These are phyloP conservation scores for Trypanosoma lewisi DNA, from an alignment of 208 protist genomes.

Conservation along the genomic window DNA sequence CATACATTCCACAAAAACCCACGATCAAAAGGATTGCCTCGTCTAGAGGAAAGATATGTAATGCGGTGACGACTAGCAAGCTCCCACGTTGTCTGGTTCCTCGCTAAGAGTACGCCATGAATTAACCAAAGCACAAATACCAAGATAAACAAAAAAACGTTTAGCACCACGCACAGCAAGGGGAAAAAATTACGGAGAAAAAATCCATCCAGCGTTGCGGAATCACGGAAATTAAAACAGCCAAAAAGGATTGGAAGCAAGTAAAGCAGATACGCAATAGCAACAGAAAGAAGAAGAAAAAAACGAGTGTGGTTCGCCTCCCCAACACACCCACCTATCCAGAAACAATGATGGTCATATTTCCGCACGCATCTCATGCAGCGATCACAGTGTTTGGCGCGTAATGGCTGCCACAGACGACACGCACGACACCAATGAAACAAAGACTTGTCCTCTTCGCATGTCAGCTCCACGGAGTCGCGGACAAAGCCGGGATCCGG, in stretches of 20 bases:
- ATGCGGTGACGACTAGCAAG: slow-evolving; percentile 22
- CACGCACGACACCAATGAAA: slow-evolving; percentile 24
- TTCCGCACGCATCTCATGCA: slow-evolving; percentile 77
- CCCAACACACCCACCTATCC: slow-evolving; percentile 86
- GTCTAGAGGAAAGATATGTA: slow-evolving; percentile 22
- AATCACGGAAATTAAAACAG: slow-evolving; percentile 17
- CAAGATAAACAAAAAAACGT: slow-evolving; percentile 10
- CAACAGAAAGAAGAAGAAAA: slow-evolving; percentile 17
- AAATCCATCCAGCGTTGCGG: not conserved
- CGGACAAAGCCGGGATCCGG: slow-evolving; percentile 26
- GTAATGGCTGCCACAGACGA: slow-evolving; percentile 48
- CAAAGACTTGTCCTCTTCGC: slow-evolving; percentile 9
- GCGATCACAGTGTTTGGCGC: slow-evolving; percentile 75
- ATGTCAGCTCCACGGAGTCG: slow-evolving; percentile 1
- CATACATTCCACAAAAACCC: slow-evolving; percentile 23
- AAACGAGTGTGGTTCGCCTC: slow-evolving; percentile 66
- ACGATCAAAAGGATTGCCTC: slow-evolving; percentile 25
- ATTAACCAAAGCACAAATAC: slow-evolving; percentile 9
- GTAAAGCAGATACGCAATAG: slow-evolving; percentile 10
- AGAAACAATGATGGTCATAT: slow-evolving; percentile 91
- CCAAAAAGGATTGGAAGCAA: slow-evolving; percentile 7
- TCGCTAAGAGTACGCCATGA: slow-evolving; percentile 15
- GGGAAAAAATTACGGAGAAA: slow-evolving; percentile 20
- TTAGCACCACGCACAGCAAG: slow-evolving; percentile 6
- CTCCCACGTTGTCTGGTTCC: slow-evolving; percentile 33